Evolutionary conservation across 1,284 basidiomycete species (phyloP).

Genomic region (Malassezia equina): DNA sequence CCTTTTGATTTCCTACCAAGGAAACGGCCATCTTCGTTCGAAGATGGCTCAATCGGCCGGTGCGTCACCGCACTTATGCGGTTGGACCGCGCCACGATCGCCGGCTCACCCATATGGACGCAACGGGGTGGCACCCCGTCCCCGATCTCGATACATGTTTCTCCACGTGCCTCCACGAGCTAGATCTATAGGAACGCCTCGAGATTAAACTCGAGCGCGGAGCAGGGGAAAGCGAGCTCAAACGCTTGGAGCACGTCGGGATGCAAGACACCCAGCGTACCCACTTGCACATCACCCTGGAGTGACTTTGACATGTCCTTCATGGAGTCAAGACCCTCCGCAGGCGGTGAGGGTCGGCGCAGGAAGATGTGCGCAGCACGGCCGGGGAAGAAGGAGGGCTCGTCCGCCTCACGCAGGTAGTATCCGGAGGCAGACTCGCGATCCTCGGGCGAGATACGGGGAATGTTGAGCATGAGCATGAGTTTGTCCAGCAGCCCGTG

Average conservation of each 20-base stretch:
- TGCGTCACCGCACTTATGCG: background rate
- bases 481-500: slow-evolving; percentile 86
- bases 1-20: background rate
- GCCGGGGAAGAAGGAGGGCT: slow-evolving; percentile 85
- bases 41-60: background rate
- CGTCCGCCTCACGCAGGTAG: slow-evolving; percentile 79
- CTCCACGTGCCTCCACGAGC: background rate
- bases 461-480: slow-evolving; percentile 88
- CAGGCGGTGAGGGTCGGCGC: slow-evolving; percentile 49
- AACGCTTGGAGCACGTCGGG: slow-evolving; percentile 38
- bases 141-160: background rate
- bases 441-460: slow-evolving; percentile 59
- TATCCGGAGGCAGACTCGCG: slow-evolving; percentile 61
- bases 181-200: slow-evolving; percentile 70
- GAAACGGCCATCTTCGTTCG: background rate
- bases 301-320: slow-evolving; percentile 11
- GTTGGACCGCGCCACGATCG: background rate
- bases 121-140: background rate
- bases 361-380: slow-evolving; percentile 83
- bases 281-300: slow-evolving; percentile 3
- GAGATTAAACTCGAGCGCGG: slow-evolving; percentile 81
- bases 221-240: slow-evolving; percentile 75
- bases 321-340: slow-evolving; percentile 18
- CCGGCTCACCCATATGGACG: background rate
- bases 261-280: slow-evolving; percentile 23